Percentiles rank a stretch among this genome's conserved stretches.
phyloP scores from a whole-genome alignment of 805 yeast species.

The Yueomyces sp. region DNA sequence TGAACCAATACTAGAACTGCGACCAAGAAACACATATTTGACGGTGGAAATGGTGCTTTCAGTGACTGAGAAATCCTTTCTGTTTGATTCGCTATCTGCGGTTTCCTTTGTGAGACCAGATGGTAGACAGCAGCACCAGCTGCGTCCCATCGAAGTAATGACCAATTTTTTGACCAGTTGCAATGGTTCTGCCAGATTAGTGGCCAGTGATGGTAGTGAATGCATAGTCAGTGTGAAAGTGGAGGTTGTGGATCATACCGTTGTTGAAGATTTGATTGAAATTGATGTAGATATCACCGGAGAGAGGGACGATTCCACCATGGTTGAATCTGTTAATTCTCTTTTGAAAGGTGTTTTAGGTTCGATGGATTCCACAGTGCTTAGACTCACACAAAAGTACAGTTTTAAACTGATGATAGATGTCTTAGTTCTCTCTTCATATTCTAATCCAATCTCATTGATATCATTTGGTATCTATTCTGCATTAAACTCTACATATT shows the following conservation, averaged over 20 bases:
- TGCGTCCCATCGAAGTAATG: conserved; percentile 75
- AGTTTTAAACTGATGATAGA: conserved; percentile 70
- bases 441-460: conserved; percentile 70
- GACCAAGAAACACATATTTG: neutral
- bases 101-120: conserved; percentile 70
- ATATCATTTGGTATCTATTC: conserved; percentile 69
- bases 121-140: conserved; percentile 60
- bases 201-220: conserved; percentile 83
- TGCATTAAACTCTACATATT: conserved; percentile 64
- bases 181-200: conserved; percentile 83
- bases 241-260: conserved; percentile 47
- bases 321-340: conserved; percentile 50
- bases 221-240: conserved; percentile 86
- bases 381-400: conserved; percentile 60
- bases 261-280: conserved; percentile 41
- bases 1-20: neutral
- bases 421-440: conserved; percentile 61
- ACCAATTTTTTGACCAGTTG: conserved; percentile 74
- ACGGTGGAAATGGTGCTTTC: conserved; percentile 45
- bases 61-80: conserved; percentile 62
- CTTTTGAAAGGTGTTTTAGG: conserved; percentile 29
- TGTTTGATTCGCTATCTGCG: conserved; percentile 55
- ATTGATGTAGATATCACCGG: conserved; percentile 78
- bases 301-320: conserved; percentile 62
- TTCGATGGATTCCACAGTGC: conserved; percentile 32